Evolutionary conservation across 331 rosid genomes (phyloP).

Genomic region (Acacia concinna): DNA sequence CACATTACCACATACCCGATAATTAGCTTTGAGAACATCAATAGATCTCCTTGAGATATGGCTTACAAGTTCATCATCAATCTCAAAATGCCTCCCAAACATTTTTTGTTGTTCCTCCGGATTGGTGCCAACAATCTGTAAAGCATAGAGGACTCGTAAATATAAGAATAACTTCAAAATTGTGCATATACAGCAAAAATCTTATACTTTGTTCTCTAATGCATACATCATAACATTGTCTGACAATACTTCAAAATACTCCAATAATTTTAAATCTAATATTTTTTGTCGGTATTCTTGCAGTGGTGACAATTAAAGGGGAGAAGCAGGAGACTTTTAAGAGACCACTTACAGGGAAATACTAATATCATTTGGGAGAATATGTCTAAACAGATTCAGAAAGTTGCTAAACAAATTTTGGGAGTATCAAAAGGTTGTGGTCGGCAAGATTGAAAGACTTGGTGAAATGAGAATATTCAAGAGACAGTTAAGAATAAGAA

Average conservation of each 20-base stretch:
- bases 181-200: not conserved
- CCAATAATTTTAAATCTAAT: not conserved
- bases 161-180: slow-evolving; percentile 7
- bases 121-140: slow-evolving; percentile 74
- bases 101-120: slow-evolving; percentile 95
- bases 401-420: too few relatives aligned
- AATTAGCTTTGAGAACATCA: slow-evolving; percentile 73
- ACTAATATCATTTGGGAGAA: too few relatives aligned
- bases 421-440: too few relatives aligned
- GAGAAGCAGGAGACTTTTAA: too few relatives aligned
- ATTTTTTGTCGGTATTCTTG: not conserved
- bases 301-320: too few relatives aligned
- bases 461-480: too few relatives aligned
- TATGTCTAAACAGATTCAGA: too few relatives aligned
- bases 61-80: slow-evolving; percentile 97
- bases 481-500: too few relatives aligned
- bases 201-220: not conserved
- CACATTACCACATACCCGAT: slow-evolving; percentile 43
- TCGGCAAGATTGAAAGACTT: too few relatives aligned
- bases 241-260: not conserved
- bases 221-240: not conserved
- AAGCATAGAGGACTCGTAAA: slow-evolving; percentile 25
- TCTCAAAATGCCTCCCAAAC: slow-evolving; percentile 94
- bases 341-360: too few relatives aligned
- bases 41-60: slow-evolving; percentile 83